These are phyloP conservation scores for Hericium coralloides DNA, from an alignment of 768 basidiomycete genomes.

Conservation along the genomic window DNA sequence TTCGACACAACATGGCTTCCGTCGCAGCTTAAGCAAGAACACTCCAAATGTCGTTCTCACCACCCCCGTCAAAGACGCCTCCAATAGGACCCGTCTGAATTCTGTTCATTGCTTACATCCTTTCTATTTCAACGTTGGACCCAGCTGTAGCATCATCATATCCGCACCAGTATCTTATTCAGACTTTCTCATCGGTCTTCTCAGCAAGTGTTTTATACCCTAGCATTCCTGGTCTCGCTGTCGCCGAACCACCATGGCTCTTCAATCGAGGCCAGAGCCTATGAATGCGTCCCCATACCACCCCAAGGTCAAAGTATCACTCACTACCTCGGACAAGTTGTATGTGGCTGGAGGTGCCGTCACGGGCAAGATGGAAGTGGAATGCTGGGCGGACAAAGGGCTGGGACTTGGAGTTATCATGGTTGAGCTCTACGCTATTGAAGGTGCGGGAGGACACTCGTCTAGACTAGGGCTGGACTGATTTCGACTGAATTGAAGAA, in stretches of 20 bases:
- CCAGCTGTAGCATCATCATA: too few relatives aligned
- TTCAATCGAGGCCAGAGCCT: slow-evolving; percentile 39
- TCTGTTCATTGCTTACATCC: too few relatives aligned
- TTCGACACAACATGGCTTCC: too few relatives aligned
- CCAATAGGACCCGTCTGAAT: too few relatives aligned
- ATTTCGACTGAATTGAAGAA: slow-evolving; percentile 33
- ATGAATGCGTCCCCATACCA: slow-evolving; percentile 82
- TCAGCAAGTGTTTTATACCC: background rate
- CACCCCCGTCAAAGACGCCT: too few relatives aligned
- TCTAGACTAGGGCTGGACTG: background rate
- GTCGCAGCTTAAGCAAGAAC: too few relatives aligned
- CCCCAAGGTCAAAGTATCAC: slow-evolving; percentile 64
- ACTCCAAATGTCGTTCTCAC: too few relatives aligned
- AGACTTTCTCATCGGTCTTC: too few relatives aligned
- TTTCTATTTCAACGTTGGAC: too few relatives aligned
- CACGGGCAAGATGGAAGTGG: slow-evolving; percentile 72
- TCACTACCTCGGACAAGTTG: slow-evolving; percentile 47
- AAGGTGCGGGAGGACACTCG: slow-evolving; percentile 37
- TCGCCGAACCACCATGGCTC: slow-evolving; percentile 10
- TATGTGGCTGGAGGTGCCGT: slow-evolving; percentile 62
- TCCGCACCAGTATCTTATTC: too few relatives aligned
- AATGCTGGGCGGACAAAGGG: slow-evolving; percentile 63
- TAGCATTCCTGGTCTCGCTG: background rate
- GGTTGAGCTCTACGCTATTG: slow-evolving; percentile 67
- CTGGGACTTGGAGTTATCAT: slow-evolving; percentile 69